Conservation (phyloP, 1,284 basidiomycete species). For the Leccinum fuscescens region DNA sequence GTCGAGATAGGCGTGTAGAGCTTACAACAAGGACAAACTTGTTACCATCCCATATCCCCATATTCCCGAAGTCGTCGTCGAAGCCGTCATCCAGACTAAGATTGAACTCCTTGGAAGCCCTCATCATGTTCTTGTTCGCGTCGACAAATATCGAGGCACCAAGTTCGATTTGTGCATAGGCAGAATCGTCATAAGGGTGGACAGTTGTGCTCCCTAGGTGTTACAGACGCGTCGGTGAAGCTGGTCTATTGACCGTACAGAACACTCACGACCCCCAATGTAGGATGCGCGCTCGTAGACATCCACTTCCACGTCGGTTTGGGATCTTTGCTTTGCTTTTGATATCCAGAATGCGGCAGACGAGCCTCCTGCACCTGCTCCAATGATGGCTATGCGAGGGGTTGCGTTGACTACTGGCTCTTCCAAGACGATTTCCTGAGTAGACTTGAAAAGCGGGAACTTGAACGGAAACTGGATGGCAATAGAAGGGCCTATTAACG, state of each 20-base stretch:
- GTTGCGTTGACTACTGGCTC: conserved; percentile 22
- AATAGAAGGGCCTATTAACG: conserved; percentile 37
- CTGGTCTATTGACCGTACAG: conserved; percentile 1
- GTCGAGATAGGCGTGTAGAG: conserved; percentile 19
- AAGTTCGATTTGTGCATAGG: conserved; percentile 68
- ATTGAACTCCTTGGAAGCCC: conserved; percentile 79
- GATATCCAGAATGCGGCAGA: conserved; percentile 86
- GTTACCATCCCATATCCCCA: conserved; percentile 84
- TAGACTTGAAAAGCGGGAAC: conserved; percentile 45
- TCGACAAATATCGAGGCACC: conserved; percentile 89
- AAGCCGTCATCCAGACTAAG: conserved; percentile 57
- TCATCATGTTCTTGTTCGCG: conserved; percentile 80
- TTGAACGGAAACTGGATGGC: conserved; percentile 60
- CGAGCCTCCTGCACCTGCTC: conserved; percentile 84
- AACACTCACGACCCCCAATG: conserved; percentile 78
- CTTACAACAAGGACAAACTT: conserved; percentile 65
- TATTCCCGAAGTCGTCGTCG: conserved; percentile 48
- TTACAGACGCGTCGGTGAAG: conserved; percentile 5
- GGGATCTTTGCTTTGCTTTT: conserved; percentile 68
- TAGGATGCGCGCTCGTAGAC: conserved; percentile 77
- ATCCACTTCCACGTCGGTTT: conserved; percentile 71
- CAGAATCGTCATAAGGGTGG: conserved; percentile 70
- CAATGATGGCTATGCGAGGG: conserved; percentile 75
- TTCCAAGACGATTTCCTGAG: conserved; percentile 21
- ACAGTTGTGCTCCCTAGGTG: conserved; percentile 70